A percentile compares a stretch with the other conserved stretches of the same genome.
These are phyloP conservation scores for Yarrowia divulgata DNA, from an alignment of 805 yeast species.

Conservation along the genomic window DNA sequence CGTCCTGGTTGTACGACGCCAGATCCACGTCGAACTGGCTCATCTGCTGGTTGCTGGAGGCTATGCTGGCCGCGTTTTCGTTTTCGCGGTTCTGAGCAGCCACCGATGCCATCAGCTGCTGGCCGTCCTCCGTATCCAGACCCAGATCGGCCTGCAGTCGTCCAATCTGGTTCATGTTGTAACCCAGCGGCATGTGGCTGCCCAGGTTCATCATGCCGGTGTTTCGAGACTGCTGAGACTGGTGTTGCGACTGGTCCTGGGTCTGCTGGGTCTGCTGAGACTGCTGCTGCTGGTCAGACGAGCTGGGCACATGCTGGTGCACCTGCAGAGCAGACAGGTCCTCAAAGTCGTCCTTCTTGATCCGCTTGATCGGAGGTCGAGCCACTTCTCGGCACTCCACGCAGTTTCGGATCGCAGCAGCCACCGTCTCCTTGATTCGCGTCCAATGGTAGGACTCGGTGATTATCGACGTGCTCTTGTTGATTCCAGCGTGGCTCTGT, in stretches of 20 bases:
- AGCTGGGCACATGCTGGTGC: slow-evolving; percentile 23
- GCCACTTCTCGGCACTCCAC: slow-evolving; percentile 67
- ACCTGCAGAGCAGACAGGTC: slow-evolving; percentile 42
- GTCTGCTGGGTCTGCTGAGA: background rate
- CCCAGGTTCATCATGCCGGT: slow-evolving; percentile 16
- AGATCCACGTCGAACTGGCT: slow-evolving; percentile 34
- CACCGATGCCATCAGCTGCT: slow-evolving; percentile 64
- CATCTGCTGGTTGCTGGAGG: slow-evolving; percentile 43
- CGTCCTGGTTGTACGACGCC: slow-evolving; percentile 42
- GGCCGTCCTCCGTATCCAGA: slow-evolving; percentile 56
- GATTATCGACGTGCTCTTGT: slow-evolving; percentile 79
- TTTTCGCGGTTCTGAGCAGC: slow-evolving; percentile 51
- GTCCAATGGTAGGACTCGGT: slow-evolving; percentile 90
- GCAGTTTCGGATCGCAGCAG: slow-evolving; percentile 78
- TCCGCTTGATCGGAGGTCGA: slow-evolving; percentile 46
- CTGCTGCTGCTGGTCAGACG: slow-evolving; percentile 12
- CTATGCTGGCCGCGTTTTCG: slow-evolving; percentile 44
- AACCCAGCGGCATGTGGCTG: slow-evolving; percentile 22
- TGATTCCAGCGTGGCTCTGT: slow-evolving; percentile 82
- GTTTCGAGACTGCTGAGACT: slow-evolving; percentile 26
- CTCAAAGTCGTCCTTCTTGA: slow-evolving; percentile 43
- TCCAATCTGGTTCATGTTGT: slow-evolving; percentile 34
- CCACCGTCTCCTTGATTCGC: slow-evolving; percentile 85
- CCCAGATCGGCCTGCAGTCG: slow-evolving; percentile 41
- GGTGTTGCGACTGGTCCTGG: slow-evolving; percentile 11